Conservation (phyloP, 306 rosid genomes). For the Gleditsia sinensis region DNA sequence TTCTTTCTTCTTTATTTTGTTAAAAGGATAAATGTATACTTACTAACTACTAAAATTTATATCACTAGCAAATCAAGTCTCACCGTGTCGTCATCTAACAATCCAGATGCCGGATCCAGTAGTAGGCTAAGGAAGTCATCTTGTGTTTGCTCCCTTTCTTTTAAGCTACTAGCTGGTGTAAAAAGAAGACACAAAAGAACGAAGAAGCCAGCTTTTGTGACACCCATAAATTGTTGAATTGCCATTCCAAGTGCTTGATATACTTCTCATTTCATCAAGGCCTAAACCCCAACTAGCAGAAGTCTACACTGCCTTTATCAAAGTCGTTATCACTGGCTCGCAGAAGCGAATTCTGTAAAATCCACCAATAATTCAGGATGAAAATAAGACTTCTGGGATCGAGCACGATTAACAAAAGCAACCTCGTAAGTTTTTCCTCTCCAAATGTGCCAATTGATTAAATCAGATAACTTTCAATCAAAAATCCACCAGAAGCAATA, state of each 20-base stretch:
- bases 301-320: slow-evolving; percentile 46
- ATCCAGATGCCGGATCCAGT: slow-evolving; percentile 59
- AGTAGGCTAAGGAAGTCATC: slow-evolving; percentile 54
- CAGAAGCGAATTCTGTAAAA: slow-evolving; percentile 32
- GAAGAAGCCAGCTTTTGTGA: slow-evolving; percentile 54
- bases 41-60: slow-evolving; percentile 5
- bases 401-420: slow-evolving; percentile 26
- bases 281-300: slow-evolving; percentile 45
- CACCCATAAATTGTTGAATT: slow-evolving; percentile 54
- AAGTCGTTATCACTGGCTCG: slow-evolving; percentile 9
- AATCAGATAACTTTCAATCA: slow-evolving; percentile 32
- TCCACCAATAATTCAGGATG: slow-evolving; percentile 32
- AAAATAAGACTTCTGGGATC: slow-evolving; percentile 30
- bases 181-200: slow-evolving; percentile 56
- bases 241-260: slow-evolving; percentile 46
- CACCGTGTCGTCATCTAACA: slow-evolving; percentile 65
- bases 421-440: slow-evolving; percentile 3
- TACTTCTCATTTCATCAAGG: slow-evolving; percentile 57
- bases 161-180: slow-evolving; percentile 41
- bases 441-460: slow-evolving; percentile 29
- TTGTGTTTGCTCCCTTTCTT: slow-evolving; percentile 45
- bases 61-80: slow-evolving; percentile 40
- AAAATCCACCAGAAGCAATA: slow-evolving; percentile 22
- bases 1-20: not conserved
- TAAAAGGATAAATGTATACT: not conserved